Evolutionary conservation across 164 flowering plant species (phyloP), one percentile per base, ranked within the genome.

Genomic region (Vitis rupestris): DNA sequence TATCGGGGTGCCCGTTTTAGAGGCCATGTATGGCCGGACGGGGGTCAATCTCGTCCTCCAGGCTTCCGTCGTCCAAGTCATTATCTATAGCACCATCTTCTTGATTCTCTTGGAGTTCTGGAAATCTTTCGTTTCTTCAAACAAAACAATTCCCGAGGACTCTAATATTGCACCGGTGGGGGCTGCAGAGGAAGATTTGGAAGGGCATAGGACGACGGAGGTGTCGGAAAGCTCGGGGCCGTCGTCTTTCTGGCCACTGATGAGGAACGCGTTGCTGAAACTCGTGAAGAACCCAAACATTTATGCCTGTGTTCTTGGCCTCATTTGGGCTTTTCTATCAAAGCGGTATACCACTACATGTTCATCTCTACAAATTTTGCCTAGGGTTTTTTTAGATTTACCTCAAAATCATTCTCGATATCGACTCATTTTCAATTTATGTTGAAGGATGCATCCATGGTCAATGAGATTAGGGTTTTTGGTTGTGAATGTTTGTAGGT

Each of bases 1-100:
- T 10, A 71, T 80, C 0, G 83, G 80, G 9, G 78, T 80, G 27
- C 83, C 83, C 9, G n/a, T 80, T 12, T 1, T 76, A 3, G 65
- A 63, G 17, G 76, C 80, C 59, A 74, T 80, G 83, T 80, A 76
- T 37, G 82, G 82, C 10, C 60, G 49, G 2, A 4, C 56, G 3
- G 75, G 64, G 2, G 82, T 67, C 6, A 70, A 76, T 48, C 71
- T 80, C 0, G 77, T 74, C 6, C 73, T 80, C 9, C 82, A 76
- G 30, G n/a, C 58, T 0, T 67, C 79, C 10, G 74, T 76, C 5
- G n/a, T 80, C 13, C 82, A 80, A 56, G 64, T 66, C 3, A 70
- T 80, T 3, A 23, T 80, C 0, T 80, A 80, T 80, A 49, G 70
- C n/a, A 70, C 69, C 6, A 0, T 71, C 2, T 63, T 74, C 5